A percentile compares a stretch with the other conserved stretches of the same genome.
Evolutionary conservation across 2,329 filamentous ascomycete genomes (phyloP).

Genomic region (Pseudocercospora crystallina): DNA sequence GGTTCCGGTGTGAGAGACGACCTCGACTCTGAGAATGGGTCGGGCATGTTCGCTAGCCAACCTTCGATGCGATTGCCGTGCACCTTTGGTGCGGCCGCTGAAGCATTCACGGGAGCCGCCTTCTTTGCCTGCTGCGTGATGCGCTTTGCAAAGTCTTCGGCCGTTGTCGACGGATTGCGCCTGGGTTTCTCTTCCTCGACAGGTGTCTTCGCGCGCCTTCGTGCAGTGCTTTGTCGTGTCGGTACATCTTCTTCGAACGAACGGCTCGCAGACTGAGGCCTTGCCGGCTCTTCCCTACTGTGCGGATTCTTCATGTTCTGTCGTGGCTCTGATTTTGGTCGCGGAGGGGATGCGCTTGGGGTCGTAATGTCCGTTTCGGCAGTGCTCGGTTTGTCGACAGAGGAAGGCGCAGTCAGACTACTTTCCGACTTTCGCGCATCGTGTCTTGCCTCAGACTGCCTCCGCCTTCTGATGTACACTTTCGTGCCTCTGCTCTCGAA

Average conservation of each 20-base stretch:
- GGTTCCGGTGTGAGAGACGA: slow-evolving; percentile 34
- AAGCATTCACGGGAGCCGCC: slow-evolving; percentile 13
- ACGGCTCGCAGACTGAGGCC: slow-evolving; percentile 9
- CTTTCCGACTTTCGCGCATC: slow-evolving; percentile 27
- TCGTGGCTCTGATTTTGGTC: slow-evolving; percentile 23
- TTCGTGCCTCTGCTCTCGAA: slow-evolving; percentile 35
- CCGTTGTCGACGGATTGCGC: slow-evolving; percentile 22
- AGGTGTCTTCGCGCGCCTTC: slow-evolving; percentile 16
- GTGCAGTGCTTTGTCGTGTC: slow-evolving; percentile 8
- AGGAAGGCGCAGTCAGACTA: slow-evolving; percentile 32
- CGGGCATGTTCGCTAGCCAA: slow-evolving; percentile 53
- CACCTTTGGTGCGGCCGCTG: slow-evolving; percentile 38
- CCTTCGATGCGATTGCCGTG: slow-evolving; percentile 58
- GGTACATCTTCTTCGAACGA: slow-evolving; percentile 13
- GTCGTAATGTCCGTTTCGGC: slow-evolving; percentile 32
- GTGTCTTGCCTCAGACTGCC: slow-evolving; percentile 22
- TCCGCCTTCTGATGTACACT: slow-evolving; percentile 34
- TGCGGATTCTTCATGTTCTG: slow-evolving; percentile 8
- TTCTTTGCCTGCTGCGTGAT: slow-evolving; percentile 23
- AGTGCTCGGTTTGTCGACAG: slow-evolving; percentile 29
- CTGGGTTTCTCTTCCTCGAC: slow-evolving; percentile 8
- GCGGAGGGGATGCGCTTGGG: slow-evolving; percentile 25
- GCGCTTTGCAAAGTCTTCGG: slow-evolving; percentile 23
- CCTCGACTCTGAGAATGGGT: slow-evolving; percentile 40
- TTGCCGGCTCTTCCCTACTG: slow-evolving; percentile 15